phyloP scores from a whole-genome alignment of 1,139 yeast genomes.

The Kodamaea derodonti region DNA sequence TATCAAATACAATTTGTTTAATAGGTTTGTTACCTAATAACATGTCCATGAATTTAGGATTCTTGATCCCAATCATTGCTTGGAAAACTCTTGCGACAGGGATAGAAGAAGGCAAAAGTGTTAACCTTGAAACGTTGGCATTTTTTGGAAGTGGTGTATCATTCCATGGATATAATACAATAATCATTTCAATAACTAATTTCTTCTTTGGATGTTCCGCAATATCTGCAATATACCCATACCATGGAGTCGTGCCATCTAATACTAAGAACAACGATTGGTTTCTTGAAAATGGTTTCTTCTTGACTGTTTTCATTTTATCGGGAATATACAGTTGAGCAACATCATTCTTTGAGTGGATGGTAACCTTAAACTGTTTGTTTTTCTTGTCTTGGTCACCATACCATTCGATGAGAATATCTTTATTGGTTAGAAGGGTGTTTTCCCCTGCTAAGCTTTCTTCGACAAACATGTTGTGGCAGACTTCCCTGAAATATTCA shows the following conservation, averaged over 20 bases:
- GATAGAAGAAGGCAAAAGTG: constrained; percentile 58
- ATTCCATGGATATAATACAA: constrained; percentile 59
- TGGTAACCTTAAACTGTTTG: constrained; percentile 34
- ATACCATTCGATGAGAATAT: constrained; percentile 50
- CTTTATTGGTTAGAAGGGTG: constrained; percentile 30
- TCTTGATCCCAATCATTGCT: constrained; percentile 59
- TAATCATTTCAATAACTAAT: constrained; percentile 40
- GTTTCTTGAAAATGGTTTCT: constrained; percentile 44
- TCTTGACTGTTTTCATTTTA: constrained; percentile 38
- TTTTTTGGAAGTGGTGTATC: constrained; percentile 43
- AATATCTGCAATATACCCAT: constrained; percentile 41
- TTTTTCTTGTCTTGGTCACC: constrained; percentile 43
- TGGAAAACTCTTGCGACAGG: constrained; percentile 59
- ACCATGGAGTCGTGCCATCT: constrained; percentile 37
- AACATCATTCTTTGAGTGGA: constrained; percentile 35
- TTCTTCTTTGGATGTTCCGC: constrained; percentile 12
- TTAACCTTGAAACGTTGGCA: constrained; percentile 36
- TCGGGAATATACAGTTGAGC: constrained; percentile 41
- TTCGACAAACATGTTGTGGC: constrained; percentile 60
- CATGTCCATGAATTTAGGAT: constrained; percentile 55
- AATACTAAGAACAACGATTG: constrained; percentile 46
- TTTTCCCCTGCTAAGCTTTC: constrained; percentile 48
- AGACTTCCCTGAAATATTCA: constrained; percentile 56
- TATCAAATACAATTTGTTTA: constrained; percentile 54
- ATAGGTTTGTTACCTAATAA: constrained; percentile 59